phyloP scores from a whole-genome alignment of 1,284 basidiomycete genomes.

The Papiliotrema laurentii region DNA sequence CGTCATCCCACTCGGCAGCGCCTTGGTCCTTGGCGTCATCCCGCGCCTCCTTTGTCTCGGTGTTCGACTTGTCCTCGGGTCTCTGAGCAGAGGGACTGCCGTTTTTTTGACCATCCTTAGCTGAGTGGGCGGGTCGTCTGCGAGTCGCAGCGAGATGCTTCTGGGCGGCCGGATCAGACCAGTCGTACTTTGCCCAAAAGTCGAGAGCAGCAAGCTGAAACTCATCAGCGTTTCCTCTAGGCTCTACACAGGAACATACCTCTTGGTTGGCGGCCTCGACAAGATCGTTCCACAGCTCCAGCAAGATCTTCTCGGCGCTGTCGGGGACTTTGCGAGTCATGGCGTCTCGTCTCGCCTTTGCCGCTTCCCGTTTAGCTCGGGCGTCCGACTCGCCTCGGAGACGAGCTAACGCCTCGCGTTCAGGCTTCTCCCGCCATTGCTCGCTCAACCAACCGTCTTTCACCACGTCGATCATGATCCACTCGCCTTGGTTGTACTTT shows the following conservation, averaged over 20 bases:
- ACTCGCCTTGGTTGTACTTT: constrained; percentile 18
- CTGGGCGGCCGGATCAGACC: constrained; percentile 22
- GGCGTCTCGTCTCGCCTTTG: constrained; percentile 7
- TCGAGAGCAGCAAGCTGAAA: constrained; percentile 18
- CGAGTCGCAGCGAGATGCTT: constrained; percentile 13
- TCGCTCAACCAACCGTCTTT: constrained; percentile 37
- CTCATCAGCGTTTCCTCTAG: not conserved
- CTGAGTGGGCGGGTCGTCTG: too few relatives aligned
- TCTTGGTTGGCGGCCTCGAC: constrained; percentile 23
- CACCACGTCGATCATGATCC: constrained; percentile 27
- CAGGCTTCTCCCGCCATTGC: constrained; percentile 28
- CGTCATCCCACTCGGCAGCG: constrained; percentile 2
- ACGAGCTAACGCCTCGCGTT: constrained; percentile 29
- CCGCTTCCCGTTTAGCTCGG: constrained; percentile 16
- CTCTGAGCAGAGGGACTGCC: too few relatives aligned
- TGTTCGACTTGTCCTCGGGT: not conserved
- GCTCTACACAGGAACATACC: constrained; percentile 13
- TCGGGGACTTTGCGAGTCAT: constrained; percentile 18
- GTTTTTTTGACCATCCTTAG: not conserved
- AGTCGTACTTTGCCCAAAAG: constrained; percentile 36
- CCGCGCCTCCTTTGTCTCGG: constrained; percentile 1
- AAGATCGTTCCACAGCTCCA: constrained; percentile 37
- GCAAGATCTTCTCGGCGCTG: constrained; percentile 20
- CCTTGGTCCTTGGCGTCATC: constrained; percentile 2
- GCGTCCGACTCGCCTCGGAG: constrained; percentile 26